Evolutionary conservation across 2,329 filamentous ascomycete genomes (phyloP).

Genomic region (Tolypocladium inflatum): DNA sequence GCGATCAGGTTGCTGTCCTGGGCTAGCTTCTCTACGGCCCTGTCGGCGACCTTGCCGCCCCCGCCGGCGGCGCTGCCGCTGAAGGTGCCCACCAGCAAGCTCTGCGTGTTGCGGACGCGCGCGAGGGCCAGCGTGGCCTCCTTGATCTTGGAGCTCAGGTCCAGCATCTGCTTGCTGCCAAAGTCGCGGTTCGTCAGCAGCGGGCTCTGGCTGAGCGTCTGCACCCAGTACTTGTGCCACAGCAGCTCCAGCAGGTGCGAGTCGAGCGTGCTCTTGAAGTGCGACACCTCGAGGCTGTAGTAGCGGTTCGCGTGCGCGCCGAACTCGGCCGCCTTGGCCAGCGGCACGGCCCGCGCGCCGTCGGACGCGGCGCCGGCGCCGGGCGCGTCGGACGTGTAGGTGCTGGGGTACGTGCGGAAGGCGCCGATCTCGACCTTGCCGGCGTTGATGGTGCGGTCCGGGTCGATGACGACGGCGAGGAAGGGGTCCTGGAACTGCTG

Average conservation of each 20-base stretch:
- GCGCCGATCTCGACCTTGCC: slow-evolving; percentile 97
- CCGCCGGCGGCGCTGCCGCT: slow-evolving; percentile 13
- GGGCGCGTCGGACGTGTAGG: slow-evolving; percentile 45
- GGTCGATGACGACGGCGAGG: slow-evolving; percentile 91
- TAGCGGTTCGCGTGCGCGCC: slow-evolving; percentile 86
- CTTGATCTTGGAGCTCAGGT: slow-evolving; percentile 73
- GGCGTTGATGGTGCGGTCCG: slow-evolving; percentile 86
- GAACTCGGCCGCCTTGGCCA: slow-evolving; percentile 93
- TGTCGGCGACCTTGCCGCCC: slow-evolving; percentile 21
- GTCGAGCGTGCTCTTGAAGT: slow-evolving; percentile 92
- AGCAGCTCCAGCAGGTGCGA: slow-evolving; percentile 75
- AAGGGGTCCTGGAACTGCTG: slow-evolving; percentile 85
- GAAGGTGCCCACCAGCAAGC: slow-evolving; percentile 9
- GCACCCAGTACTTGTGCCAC: slow-evolving; percentile 99
- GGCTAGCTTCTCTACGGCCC: slow-evolving; percentile 49
- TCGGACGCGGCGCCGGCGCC: slow-evolving; percentile 25
- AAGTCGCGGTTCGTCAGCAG: slow-evolving; percentile 90
- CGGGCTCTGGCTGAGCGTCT: slow-evolving; percentile 85
- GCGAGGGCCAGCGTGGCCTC: slow-evolving; percentile 41
- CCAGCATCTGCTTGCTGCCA: slow-evolving; percentile 82
- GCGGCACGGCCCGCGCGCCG: slow-evolving; percentile 69
- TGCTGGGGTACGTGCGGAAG: slow-evolving; percentile 80
- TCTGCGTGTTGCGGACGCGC: slow-evolving; percentile 15
- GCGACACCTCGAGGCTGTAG: slow-evolving; percentile 82
- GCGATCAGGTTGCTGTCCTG: slow-evolving; percentile 52